These are phyloP conservation scores for Fusarium annulatum DNA, from an alignment of 2,329 filamentous ascomycete species.

Conservation along the genomic window DNA sequence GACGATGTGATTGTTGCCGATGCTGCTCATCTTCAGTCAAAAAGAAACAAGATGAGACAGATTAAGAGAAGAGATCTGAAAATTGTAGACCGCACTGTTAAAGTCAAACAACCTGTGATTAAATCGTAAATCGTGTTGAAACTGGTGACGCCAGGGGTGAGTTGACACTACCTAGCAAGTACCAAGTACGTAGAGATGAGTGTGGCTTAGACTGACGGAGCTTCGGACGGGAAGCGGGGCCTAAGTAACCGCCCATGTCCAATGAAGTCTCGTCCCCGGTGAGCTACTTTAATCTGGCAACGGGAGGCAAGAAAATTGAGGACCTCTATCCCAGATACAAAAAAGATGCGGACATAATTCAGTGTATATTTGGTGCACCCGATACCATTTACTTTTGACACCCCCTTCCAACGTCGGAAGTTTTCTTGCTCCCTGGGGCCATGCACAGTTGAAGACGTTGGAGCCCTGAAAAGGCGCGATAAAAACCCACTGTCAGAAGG, in stretches of 20 bases:
- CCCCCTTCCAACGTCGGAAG: neutral
- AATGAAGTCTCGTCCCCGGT: slow-evolving; percentile 16
- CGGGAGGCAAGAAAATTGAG: neutral
- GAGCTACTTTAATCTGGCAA: slow-evolving; percentile 5
- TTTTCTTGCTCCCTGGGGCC: neutral
- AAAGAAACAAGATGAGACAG: neutral
- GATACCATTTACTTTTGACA: neutral
- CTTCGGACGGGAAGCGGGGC: slow-evolving; percentile 36
- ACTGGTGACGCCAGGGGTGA: slow-evolving; percentile 9
- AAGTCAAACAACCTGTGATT: neutral
- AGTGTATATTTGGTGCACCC: accelerated
- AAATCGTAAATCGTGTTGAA: neutral
- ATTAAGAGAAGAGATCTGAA: neutral
- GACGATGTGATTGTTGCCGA: neutral
- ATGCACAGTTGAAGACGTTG: slow-evolving; percentile 31
- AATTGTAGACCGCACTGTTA: neutral
- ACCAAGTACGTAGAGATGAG: slow-evolving; percentile 18
- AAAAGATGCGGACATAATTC: neutral
- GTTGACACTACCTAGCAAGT: neutral
- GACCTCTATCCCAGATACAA: neutral
- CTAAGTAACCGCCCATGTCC: neutral
- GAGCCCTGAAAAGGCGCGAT: slow-evolving; percentile 28
- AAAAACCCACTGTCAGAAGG: slow-evolving; percentile 32
- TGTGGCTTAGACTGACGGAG: slow-evolving; percentile 41
- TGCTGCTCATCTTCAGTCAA: neutral